phyloP scores from a whole-genome alignment of 2,329 filamentous ascomycete genomes.

The Aspergillus sp. region DNA sequence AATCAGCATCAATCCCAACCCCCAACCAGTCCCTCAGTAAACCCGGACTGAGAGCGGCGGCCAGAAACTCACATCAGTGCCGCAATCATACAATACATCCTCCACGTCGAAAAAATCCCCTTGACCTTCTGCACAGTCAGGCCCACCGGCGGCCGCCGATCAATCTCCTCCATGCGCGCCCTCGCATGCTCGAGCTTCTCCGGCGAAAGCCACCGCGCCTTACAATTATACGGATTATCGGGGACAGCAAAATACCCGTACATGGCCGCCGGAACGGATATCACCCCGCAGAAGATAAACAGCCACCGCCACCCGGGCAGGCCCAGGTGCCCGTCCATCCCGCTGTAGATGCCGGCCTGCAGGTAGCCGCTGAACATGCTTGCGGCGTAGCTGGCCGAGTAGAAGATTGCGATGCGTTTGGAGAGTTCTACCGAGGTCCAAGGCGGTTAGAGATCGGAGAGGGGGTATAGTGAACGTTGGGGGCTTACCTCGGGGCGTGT shows the following conservation, averaged over 20 bases:
- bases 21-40: too few relatives aligned
- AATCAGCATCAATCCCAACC: too few relatives aligned
- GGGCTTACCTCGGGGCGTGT: neutral
- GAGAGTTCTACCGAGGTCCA: constrained; percentile 28
- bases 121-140: neutral
- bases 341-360: constrained; percentile 38
- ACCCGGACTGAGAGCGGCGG: too few relatives aligned
- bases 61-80: neutral
- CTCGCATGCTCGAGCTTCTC: neutral
- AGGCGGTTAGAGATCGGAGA: too few relatives aligned
- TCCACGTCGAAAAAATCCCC: neutral
- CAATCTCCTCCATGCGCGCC: neutral
- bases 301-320: constrained; percentile 44
- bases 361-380: constrained; percentile 39
- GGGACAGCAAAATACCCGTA: constrained; percentile 43
- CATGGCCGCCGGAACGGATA: constrained; percentile 43
- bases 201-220: neutral
- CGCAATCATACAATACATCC: neutral
- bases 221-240: constrained; percentile 40
- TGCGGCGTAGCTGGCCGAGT: constrained; percentile 34
- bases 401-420: constrained; percentile 40
- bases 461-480: too few relatives aligned
- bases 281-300: constrained; percentile 45
- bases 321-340: constrained; percentile 34
- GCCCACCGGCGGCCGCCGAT: neutral